These are phyloP conservation scores for Corinectria fuckeliana DNA, from an alignment of 2,329 filamentous ascomycete genomes.

Conservation along the genomic window DNA sequence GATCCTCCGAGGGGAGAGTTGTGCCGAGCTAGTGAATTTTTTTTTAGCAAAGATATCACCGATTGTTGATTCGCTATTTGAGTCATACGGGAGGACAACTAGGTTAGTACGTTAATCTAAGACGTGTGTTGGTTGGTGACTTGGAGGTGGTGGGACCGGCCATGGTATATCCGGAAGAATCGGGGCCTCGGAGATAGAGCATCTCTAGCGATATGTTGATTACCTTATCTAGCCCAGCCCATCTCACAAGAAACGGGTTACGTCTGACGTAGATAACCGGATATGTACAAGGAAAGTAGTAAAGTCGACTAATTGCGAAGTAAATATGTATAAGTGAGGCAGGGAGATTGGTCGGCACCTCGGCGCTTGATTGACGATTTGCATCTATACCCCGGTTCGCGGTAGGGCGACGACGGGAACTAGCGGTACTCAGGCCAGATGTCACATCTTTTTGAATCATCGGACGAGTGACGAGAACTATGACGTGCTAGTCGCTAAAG, in stretches of 20 bases:
- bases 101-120: too few relatives aligned
- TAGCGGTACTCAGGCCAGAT: not conserved
- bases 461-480: not conserved
- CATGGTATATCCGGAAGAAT: conserved; percentile 8
- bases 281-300: not conserved
- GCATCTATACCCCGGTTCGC: too few relatives aligned
- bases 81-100: not conserved
- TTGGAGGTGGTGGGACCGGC: not conserved
- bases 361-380: not conserved
- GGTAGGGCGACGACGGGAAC: too few relatives aligned
- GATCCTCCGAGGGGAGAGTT: not conserved
- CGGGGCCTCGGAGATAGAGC: not conserved
- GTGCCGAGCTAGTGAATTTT: not conserved
- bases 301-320: too few relatives aligned
- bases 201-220: not conserved
- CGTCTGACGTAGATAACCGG: not conserved
- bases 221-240: not conserved
- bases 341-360: too few relatives aligned
- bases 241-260: not conserved
- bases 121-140: not conserved
- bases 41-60: not conserved
- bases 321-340: too few relatives aligned
- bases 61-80: not conserved
- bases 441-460: not conserved
- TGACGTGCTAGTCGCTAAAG: not conserved